Conservation (phyloP, 257 asterid genomes). For the Capsicum pubescens region DNA sequence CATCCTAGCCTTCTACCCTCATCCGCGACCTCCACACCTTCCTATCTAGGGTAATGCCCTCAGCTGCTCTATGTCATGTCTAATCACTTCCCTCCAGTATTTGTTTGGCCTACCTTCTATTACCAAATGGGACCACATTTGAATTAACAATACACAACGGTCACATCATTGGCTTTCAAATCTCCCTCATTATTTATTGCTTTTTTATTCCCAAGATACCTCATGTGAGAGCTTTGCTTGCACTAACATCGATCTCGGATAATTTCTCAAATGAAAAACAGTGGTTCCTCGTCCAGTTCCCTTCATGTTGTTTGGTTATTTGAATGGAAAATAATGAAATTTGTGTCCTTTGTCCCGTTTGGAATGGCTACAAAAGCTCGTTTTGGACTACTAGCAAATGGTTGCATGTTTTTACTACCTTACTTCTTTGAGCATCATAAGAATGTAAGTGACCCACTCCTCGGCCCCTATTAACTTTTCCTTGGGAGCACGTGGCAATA, state of each 20-base stretch:
- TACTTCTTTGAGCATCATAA: not conserved
- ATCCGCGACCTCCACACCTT: too few relatives aligned
- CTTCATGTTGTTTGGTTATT: slow-evolving; percentile 16
- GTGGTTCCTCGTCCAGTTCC: not conserved
- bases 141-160: not conserved
- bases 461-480: slow-evolving; percentile 7
- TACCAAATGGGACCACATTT: slow-evolving; percentile 8
- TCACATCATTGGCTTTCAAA: not conserved
- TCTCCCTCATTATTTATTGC: not conserved
- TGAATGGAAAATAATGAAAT: not conserved
- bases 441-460: slow-evolving; percentile 3
- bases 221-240: not conserved
- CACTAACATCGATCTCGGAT: not conserved
- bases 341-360: not conserved
- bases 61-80: too few relatives aligned
- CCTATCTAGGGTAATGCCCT: too few relatives aligned
- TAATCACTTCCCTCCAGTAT: too few relatives aligned
- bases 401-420: not conserved
- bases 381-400: not conserved
- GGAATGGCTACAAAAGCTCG: not conserved
- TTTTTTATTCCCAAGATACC: not conserved
- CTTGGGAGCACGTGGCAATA: not conserved
- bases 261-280: not conserved
- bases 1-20: too few relatives aligned
- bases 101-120: not conserved